Conservation (phyloP, 768 basidiomycete species). For the Kwoniella pini region DNA sequence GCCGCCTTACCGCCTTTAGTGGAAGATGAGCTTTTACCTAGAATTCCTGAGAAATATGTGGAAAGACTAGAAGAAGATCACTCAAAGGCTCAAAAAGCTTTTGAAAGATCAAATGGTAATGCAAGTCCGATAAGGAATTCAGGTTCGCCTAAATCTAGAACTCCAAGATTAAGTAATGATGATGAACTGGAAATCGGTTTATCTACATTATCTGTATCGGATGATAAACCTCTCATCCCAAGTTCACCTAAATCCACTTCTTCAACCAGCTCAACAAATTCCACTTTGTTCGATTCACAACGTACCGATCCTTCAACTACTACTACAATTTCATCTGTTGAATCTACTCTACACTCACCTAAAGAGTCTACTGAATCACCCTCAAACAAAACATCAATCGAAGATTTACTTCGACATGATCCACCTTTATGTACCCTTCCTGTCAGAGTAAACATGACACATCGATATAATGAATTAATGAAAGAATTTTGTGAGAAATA, state of each 20-base stretch:
- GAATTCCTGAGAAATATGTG: constrained; percentile 50
- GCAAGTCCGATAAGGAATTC: constrained; percentile 14
- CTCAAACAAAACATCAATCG: constrained; percentile 25
- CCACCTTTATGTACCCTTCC: constrained; percentile 42
- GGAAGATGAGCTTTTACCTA: constrained; percentile 31
- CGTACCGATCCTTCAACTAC: not conserved
- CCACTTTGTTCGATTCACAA: constrained; percentile 16
- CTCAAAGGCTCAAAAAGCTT: constrained; percentile 31
- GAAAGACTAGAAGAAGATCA: constrained; percentile 45
- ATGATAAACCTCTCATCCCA: constrained; percentile 11
- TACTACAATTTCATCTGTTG: constrained; percentile 4
- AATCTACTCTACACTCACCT: not conserved
- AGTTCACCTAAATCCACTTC: constrained; percentile 25
- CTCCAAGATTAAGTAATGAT: not conserved
- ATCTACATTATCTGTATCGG: constrained; percentile 36
- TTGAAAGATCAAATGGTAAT: constrained; percentile 7
- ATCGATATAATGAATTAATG: constrained; percentile 31
- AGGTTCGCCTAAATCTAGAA: constrained; percentile 5
- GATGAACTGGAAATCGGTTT: constrained; percentile 31
- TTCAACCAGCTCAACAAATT: constrained; percentile 19
- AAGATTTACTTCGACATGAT: constrained; percentile 30
- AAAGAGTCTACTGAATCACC: constrained; percentile 18
- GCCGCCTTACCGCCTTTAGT: constrained; percentile 39
- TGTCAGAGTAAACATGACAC: constrained; percentile 40
- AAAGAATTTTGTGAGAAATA: constrained; percentile 29